Evolutionary conservation across 1,284 basidiomycete species (phyloP).

Genomic region (Leccinum huronense): DNA sequence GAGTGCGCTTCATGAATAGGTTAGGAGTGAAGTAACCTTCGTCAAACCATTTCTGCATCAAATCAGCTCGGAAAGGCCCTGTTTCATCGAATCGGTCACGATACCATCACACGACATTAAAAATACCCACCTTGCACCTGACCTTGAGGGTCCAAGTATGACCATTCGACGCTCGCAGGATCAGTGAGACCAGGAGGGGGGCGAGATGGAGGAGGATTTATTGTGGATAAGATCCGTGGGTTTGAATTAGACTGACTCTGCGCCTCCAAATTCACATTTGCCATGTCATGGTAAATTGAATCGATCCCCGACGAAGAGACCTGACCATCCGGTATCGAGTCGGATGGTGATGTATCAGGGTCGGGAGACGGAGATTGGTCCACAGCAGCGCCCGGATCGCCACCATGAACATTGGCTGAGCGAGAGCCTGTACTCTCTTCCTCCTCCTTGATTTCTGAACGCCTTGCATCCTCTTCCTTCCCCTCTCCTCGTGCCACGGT

Average conservation of each 20-base stretch:
- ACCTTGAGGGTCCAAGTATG: conserved; percentile 88
- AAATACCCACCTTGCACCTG: conserved; percentile 74
- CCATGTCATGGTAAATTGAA: conserved; percentile 15
- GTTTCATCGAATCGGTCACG: conserved; percentile 15
- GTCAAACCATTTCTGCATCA: conserved; percentile 97
- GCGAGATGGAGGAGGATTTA: conserved; percentile 27
- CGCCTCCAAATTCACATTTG: conserved; percentile 20
- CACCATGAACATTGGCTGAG: conserved; percentile 14
- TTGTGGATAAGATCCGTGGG: conserved; percentile 17
- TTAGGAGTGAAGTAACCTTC: conserved; percentile 89
- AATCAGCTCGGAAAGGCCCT: conserved; percentile 88
- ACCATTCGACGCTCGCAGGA: conserved; percentile 80
- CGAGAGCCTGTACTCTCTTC: conserved; percentile 43
- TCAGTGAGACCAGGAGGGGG: conserved; percentile 54
- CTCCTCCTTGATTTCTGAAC: conserved; percentile 56
- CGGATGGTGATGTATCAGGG: conserved; percentile 12
- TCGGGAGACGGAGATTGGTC: conserved; percentile 17
- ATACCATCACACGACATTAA: neutral
- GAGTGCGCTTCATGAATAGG: conserved; percentile 79
- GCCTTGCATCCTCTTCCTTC: conserved; percentile 43
- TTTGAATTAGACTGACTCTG: conserved; percentile 14
- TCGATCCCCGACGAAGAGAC: conserved; percentile 14
- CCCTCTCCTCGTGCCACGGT: conserved; percentile 38
- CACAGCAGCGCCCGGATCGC: conserved; percentile 8
- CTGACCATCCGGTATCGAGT: conserved; percentile 10